phyloP scores from a whole-genome alignment of 2,329 filamentous ascomycete species.

The Aureobasidium lini region DNA sequence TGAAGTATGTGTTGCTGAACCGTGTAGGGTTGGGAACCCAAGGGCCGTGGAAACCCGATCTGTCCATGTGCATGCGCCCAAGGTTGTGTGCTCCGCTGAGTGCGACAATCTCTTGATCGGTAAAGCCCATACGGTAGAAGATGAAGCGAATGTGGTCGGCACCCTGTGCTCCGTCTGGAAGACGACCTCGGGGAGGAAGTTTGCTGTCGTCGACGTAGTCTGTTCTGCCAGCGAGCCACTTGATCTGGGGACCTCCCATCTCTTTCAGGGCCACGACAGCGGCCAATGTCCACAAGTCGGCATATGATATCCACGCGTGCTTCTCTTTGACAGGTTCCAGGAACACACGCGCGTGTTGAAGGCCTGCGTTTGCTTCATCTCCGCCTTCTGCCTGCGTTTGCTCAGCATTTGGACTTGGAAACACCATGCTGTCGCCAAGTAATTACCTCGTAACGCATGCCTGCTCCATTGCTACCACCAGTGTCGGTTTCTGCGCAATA shows the following conservation, averaged over 20 bases:
- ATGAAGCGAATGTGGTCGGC: constrained; percentile 49
- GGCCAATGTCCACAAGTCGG: constrained; percentile 58
- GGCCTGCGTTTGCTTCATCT: constrained; percentile 57
- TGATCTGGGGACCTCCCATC: constrained; percentile 52
- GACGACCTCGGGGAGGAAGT: constrained; percentile 49
- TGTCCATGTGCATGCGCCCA: constrained; percentile 48
- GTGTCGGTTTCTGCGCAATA: constrained; percentile 54
- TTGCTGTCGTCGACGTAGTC: constrained; percentile 56
- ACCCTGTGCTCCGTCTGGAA: constrained; percentile 49
- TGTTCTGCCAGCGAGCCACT: constrained; percentile 52
- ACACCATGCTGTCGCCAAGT: background rate
- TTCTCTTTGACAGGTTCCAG: constrained; percentile 54
- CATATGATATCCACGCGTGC: constrained; percentile 58
- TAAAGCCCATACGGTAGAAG: constrained; percentile 55
- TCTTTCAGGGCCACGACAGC: constrained; percentile 51
- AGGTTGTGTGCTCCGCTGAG: constrained; percentile 50
- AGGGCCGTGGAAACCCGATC: constrained; percentile 48
- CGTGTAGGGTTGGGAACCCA: constrained; percentile 22
- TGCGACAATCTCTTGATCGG: constrained; percentile 53
- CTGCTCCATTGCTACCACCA: constrained; percentile 57
- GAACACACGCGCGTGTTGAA: constrained; percentile 57
- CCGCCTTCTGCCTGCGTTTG: constrained; percentile 44
- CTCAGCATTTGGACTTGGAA: background rate
- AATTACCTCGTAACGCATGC: constrained; percentile 53
- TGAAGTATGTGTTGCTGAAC: constrained; percentile 53